phyloP scores from a whole-genome alignment of 306 rosid species.

The Ochetophila trinervis region DNA sequence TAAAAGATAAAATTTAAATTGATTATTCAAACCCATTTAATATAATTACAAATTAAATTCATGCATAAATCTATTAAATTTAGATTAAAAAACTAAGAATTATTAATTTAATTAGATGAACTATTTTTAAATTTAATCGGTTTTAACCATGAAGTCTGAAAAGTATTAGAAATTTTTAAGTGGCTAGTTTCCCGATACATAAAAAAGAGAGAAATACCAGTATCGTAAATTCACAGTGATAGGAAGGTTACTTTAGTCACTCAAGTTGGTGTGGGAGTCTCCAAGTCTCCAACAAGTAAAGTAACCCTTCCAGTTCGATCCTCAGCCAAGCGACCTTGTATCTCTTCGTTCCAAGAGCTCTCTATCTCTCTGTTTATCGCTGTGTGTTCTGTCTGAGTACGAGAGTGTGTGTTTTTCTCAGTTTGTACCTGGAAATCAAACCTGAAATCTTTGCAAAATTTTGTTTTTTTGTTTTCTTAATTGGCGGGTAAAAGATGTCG shows the following conservation, averaged over 20 bases:
- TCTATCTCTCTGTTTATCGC: background rate
- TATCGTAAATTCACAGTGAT: background rate
- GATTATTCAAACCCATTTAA: no score
- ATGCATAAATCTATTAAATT: no score
- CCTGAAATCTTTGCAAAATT: background rate
- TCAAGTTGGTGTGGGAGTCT: no score
- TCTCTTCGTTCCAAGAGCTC: background rate
- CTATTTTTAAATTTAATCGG: no score
- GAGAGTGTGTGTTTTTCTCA: background rate
- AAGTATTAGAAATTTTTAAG: no score
- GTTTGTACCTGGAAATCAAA: background rate
- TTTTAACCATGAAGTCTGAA: no score
- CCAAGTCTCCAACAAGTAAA: background rate
- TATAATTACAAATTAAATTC: no score
- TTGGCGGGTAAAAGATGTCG: slow-evolving; percentile 61
- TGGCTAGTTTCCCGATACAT: no score
- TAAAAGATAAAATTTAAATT: no score
- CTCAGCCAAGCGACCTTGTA: background rate
- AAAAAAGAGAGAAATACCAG: background rate
- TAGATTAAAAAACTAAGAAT: no score
- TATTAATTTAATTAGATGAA: no score
- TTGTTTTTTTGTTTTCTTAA: background rate
- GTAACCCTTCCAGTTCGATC: background rate
- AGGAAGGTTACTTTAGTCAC: slow-evolving; percentile 14
- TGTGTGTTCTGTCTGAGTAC: background rate